phyloP scores from a whole-genome alignment of 1,284 basidiomycete species.

The Trichosporon asahii region DNA sequence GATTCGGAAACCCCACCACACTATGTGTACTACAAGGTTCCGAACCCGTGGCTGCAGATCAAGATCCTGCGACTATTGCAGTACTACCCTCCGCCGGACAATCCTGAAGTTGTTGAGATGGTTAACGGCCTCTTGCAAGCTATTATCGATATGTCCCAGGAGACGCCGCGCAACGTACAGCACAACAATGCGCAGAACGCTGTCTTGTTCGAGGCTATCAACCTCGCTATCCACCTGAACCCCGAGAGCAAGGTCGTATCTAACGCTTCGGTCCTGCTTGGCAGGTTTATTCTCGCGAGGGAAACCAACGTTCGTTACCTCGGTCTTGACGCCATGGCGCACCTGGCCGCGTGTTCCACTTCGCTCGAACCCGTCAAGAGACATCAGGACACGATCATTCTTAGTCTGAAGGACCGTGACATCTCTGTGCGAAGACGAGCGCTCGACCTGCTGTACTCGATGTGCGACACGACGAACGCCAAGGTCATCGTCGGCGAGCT shows the following conservation, averaged over 20 bases:
- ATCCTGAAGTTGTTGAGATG: constrained; percentile 70
- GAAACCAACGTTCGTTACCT: constrained; percentile 99
- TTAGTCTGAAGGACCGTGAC: constrained; percentile 91
- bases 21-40: constrained; percentile 84
- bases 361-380: constrained; percentile 88
- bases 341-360: constrained; percentile 88
- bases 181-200: constrained; percentile 99
- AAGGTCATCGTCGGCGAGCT: constrained; percentile 93
- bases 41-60: constrained; percentile 96
- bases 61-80: constrained; percentile 90
- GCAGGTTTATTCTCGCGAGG: constrained; percentile 92
- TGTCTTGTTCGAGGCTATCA: constrained; percentile 96
- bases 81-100: constrained; percentile 95
- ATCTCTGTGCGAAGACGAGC: constrained; percentile 93
- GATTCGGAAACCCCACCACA: constrained; percentile 82
- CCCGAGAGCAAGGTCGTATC: constrained; percentile 83
- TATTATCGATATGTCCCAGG: constrained; percentile 90
- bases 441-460: constrained; percentile 93
- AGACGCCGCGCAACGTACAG: constrained; percentile 86
- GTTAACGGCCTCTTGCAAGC: constrained; percentile 82
- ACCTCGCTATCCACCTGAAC: constrained; percentile 94
- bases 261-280: constrained; percentile 86
- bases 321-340: constrained; percentile 96
- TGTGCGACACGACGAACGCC: constrained; percentile 96
- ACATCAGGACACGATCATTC: constrained; percentile 92